Evolutionary conservation across 1,139 yeast species (phyloP).

Genomic region (Keqinozyma sinolaborantium): DNA sequence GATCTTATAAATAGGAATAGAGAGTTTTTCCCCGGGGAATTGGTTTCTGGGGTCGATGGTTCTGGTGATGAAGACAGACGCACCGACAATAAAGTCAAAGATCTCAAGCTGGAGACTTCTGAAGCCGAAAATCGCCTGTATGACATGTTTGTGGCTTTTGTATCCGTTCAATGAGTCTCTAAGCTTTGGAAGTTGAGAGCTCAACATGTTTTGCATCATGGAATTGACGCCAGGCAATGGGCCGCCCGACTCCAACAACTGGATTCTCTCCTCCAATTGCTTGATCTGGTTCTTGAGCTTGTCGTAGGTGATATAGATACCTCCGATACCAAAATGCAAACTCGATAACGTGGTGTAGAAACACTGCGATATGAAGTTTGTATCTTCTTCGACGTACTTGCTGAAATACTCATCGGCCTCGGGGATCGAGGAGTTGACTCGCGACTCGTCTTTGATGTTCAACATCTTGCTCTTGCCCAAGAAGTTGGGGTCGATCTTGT

Average conservation of each 20-base stretch:
- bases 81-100: slow-evolving; percentile 74
- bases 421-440: slow-evolving; percentile 69
- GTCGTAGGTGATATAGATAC: slow-evolving; percentile 57
- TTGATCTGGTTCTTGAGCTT: slow-evolving; percentile 51
- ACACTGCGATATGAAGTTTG: slow-evolving; percentile 86
- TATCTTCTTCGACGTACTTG: slow-evolving; percentile 19
- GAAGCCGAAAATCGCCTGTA: slow-evolving; percentile 58
- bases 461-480: slow-evolving; percentile 52
- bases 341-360: slow-evolving; percentile 78
- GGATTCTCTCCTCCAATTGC: slow-evolving; percentile 50
- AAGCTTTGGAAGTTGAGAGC: slow-evolving; percentile 42
- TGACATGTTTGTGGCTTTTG: slow-evolving; percentile 48
- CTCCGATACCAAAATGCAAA: slow-evolving; percentile 87
- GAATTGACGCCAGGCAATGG: slow-evolving; percentile 27
- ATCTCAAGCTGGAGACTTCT: slow-evolving; percentile 58
- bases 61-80: slow-evolving; percentile 66
- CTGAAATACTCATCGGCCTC: slow-evolving; percentile 61
- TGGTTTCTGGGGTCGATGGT: slow-evolving; percentile 67
- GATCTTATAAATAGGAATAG: slow-evolving; percentile 66
- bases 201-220: slow-evolving; percentile 26
- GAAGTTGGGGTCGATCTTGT: slow-evolving; percentile 65
- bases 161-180: slow-evolving; percentile 35
- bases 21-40: slow-evolving; percentile 55
- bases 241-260: slow-evolving; percentile 35
- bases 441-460: slow-evolving; percentile 76